Percentiles rank a stretch among this genome's conserved stretches.
These are phyloP conservation scores for Naganishia onofrii DNA, from an alignment of 768 basidiomycete genomes.

Conservation along the genomic window DNA sequence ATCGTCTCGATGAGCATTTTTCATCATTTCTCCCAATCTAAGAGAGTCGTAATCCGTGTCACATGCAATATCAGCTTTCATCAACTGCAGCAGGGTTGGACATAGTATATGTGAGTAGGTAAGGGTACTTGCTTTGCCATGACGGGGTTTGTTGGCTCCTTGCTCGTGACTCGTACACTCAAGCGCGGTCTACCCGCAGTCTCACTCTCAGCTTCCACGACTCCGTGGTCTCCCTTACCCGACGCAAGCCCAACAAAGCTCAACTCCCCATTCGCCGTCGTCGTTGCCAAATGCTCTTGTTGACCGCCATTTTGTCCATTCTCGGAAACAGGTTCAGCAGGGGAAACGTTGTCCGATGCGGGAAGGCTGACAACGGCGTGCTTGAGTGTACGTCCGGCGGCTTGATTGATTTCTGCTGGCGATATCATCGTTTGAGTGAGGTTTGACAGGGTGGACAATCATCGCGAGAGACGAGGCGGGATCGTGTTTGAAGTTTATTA, in stretches of 20 bases:
- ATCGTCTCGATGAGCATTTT: constrained; percentile 39
- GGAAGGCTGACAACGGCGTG: not conserved
- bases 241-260: not conserved
- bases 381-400: not conserved
- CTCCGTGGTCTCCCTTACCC: not conserved
- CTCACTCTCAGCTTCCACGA: not conserved
- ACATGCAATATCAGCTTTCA: no score
- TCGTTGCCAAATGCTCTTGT: not conserved
- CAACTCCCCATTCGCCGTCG: not conserved
- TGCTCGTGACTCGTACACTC: not conserved
- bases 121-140: constrained; percentile 12
- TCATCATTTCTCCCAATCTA: constrained; percentile 22
- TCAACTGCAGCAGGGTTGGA: no score
- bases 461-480: not conserved
- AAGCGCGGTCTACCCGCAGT: not conserved
- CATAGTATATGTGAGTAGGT: no score
- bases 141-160: constrained; percentile 20
- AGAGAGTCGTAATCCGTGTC: no score
- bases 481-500: no score
- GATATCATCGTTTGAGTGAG: not conserved
- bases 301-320: not conserved
- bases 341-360: not conserved
- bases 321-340: not conserved
- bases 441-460: no score
- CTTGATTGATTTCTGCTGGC: not conserved